Evolutionary conservation across 495 filamentous ascomycete genomes (phyloP).

Genomic region (Amniculicola lignicola): DNA sequence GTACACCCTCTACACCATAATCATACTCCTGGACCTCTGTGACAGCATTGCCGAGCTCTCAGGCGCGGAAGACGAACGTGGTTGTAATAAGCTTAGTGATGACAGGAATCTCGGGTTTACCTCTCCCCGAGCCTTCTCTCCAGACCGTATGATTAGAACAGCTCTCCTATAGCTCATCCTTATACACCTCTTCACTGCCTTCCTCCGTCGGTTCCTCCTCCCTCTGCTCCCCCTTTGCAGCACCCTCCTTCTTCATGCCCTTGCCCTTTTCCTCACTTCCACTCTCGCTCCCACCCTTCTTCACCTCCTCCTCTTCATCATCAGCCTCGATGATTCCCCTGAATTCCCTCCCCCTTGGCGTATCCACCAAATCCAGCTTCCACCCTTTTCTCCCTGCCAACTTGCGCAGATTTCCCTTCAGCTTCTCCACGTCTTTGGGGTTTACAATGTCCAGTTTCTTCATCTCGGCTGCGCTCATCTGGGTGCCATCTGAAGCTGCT

Average conservation of each 20-base stretch:
- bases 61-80: too few relatives aligned
- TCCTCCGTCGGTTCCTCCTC: constrained; percentile 34
- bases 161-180: constrained; percentile 52
- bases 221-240: constrained; percentile 6
- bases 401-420: constrained; percentile 56
- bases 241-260: constrained; percentile 18
- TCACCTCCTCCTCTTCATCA: constrained; percentile 44
- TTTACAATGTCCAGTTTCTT: constrained; percentile 64
- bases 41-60: too few relatives aligned
- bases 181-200: constrained; percentile 54
- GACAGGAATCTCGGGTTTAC: too few relatives aligned
- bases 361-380: constrained; percentile 59
- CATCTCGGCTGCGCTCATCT: constrained; percentile 59
- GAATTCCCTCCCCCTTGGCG: constrained; percentile 48
- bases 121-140: too few relatives aligned
- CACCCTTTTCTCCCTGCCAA: constrained; percentile 53
- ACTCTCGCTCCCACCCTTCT: constrained; percentile 43
- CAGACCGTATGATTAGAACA: not conserved
- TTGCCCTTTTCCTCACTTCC: constrained; percentile 5
- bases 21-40: too few relatives aligned
- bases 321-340: constrained; percentile 56
- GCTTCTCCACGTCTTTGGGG: constrained; percentile 60
- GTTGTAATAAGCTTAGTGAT: too few relatives aligned
- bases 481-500: constrained; percentile 47
- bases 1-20: too few relatives aligned